These are phyloP conservation scores for Pyronema omphalodes DNA, from an alignment of 495 filamentous ascomycete genomes.

Conservation along the genomic window DNA sequence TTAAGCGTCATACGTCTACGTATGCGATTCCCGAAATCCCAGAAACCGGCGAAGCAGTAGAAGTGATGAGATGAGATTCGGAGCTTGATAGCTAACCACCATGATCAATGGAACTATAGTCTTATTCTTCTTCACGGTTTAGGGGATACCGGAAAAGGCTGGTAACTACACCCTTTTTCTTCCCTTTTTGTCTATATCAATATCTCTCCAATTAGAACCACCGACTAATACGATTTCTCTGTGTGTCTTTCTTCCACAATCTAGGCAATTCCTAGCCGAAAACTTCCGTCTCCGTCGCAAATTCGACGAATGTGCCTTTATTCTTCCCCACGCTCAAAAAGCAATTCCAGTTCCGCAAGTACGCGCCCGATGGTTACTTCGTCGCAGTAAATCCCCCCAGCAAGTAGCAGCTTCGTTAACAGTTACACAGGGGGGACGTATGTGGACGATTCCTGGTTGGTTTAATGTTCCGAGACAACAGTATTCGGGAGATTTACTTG, in stretches of 20 bases:
- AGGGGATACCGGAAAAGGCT: conserved; percentile 64
- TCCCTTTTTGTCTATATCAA: too few species aligned
- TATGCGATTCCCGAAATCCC: conserved; percentile 4
- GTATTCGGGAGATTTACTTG: conserved; percentile 1
- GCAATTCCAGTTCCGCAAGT: conserved; percentile 70
- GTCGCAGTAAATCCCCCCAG: too few species aligned
- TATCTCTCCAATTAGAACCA: too few species aligned
- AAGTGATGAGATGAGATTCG: too few species aligned
- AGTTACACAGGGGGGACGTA: conserved; percentile 34
- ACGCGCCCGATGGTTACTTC: conserved; percentile 24
- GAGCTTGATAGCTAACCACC: conserved; percentile 1
- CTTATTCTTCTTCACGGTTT: conserved; percentile 88
- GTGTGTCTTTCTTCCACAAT: background rate
- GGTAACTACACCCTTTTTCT: conserved; percentile 32
- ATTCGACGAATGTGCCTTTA: conserved; percentile 78
- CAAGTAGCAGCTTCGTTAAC: background rate
- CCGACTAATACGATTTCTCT: conserved; percentile 4
- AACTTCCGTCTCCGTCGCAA: conserved; percentile 71
- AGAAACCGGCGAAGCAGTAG: too few species aligned
- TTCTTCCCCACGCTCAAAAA: conserved; percentile 80
- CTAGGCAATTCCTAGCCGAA: conserved; percentile 60
- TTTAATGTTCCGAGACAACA: conserved; percentile 53
- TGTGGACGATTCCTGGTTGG: conserved; percentile 75
- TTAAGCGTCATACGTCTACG: conserved; percentile 79
- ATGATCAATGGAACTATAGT: conserved; percentile 6